Percentiles rank a stretch among this genome's conserved stretches.
Evolutionary conservation across 192 early-diverging fungal species (phyloP).

Genomic region (Entrophospora sp.): DNA sequence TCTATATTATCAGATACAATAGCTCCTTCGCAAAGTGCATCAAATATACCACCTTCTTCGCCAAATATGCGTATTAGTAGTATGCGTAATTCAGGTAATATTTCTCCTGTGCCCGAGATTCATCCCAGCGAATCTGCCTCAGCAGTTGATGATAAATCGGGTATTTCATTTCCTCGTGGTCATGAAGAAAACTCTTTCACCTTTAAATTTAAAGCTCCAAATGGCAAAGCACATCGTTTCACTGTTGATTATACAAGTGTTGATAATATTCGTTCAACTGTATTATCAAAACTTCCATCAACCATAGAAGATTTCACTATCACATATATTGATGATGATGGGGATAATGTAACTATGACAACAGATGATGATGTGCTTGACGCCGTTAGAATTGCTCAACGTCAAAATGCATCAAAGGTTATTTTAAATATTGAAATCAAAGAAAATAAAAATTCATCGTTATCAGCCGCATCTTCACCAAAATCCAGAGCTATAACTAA

Average conservation of each 20-base stretch:
- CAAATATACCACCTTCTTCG: slow-evolving; percentile 34
- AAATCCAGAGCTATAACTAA: not conserved
- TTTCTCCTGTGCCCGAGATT: slow-evolving; percentile 45
- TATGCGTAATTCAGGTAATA: slow-evolving; percentile 19
- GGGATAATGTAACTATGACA: slow-evolving; percentile 74
- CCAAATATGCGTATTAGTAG: slow-evolving; percentile 31
- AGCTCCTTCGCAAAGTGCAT: slow-evolving; percentile 32
- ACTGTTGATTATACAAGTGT: slow-evolving; percentile 48
- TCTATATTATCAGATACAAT: slow-evolving; percentile 56
- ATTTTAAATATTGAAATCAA: slow-evolving; percentile 51
- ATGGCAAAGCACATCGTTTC: slow-evolving; percentile 68
- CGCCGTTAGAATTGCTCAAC: slow-evolving; percentile 71
- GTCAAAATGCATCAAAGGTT: slow-evolving; percentile 68
- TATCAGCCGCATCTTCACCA: no score
- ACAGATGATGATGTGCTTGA: slow-evolving; percentile 72
- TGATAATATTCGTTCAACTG: slow-evolving; percentile 42
- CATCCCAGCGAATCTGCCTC: slow-evolving; percentile 48
- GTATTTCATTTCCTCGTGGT: slow-evolving; percentile 28
- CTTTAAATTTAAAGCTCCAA: slow-evolving; percentile 73
- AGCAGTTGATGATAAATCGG: slow-evolving; percentile 37
- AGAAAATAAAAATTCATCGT: slow-evolving; percentile 6
- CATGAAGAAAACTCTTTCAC: slow-evolving; percentile 40
- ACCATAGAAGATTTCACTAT: slow-evolving; percentile 40
- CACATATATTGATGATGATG: slow-evolving; percentile 87
- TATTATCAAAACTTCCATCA: slow-evolving; percentile 47